These are phyloP conservation scores for Auricularia sp. DNA, from an alignment of 768 basidiomycete species.

Conservation along the genomic window DNA sequence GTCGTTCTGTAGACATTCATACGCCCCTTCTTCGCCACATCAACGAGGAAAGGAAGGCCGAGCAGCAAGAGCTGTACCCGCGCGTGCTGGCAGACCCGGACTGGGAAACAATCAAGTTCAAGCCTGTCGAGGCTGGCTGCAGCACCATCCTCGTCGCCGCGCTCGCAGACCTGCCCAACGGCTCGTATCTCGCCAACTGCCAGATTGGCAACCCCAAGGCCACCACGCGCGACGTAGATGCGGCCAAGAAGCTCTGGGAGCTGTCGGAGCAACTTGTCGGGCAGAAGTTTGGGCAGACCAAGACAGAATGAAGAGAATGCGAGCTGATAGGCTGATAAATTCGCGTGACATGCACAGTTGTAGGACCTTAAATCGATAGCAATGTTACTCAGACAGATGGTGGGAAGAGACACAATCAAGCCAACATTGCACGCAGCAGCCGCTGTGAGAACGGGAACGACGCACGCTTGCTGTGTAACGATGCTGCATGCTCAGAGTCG, in stretches of 20 bases:
- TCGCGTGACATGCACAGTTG: too few relatives aligned
- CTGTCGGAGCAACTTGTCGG: constrained; percentile 22
- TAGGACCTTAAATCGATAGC: too few relatives aligned
- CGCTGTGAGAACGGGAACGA: too few relatives aligned
- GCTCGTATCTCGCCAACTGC: constrained; percentile 20
- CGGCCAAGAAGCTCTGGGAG: constrained; percentile 20
- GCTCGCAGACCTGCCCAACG: constrained; percentile 17
- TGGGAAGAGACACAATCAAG: too few relatives aligned
- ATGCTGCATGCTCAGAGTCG: too few relatives aligned
- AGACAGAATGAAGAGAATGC: not conserved
- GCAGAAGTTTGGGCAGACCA: not conserved
- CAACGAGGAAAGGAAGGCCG: not conserved
- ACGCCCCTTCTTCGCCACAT: not conserved
- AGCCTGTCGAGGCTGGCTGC: constrained; percentile 5
- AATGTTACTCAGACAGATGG: too few relatives aligned
- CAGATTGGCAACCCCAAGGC: constrained; percentile 14
- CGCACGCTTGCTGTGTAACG: too few relatives aligned
- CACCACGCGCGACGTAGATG: constrained; percentile 16
- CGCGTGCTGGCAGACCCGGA: not conserved
- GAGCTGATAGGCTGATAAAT: too few relatives aligned
- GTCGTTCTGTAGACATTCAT: not conserved
- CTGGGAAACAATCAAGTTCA: not conserved
- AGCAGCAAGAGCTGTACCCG: not conserved
- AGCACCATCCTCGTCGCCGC: constrained; percentile 21
- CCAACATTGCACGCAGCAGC: too few relatives aligned